Percentiles rank a stretch among this genome's conserved stretches.
Evolutionary conservation across 2,329 filamentous ascomycete genomes (phyloP).

Genomic region (Pseudocercospora fijiensis): DNA sequence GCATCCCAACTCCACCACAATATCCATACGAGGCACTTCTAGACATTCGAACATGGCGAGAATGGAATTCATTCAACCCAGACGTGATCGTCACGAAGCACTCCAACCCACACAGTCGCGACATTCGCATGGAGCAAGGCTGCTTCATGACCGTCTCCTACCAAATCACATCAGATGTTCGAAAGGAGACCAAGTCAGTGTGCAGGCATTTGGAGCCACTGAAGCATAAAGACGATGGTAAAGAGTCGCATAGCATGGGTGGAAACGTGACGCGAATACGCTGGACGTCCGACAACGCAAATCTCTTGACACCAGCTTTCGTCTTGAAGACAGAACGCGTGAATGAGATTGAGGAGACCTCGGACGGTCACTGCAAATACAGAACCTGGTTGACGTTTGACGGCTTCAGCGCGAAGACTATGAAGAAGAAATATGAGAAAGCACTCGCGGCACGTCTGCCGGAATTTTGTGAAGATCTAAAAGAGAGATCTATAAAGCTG

Average conservation of each 20-base stretch:
- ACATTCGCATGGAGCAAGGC: conserved; percentile 38
- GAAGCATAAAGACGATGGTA: conserved; percentile 27
- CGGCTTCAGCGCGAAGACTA: conserved; percentile 44
- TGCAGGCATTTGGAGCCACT: conserved; percentile 41
- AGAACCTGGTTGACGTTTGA: conserved; percentile 49
- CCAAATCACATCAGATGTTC: conserved; percentile 41
- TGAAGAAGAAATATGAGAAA: conserved; percentile 45
- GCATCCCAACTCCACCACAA: conserved; percentile 44
- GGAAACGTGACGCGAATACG: conserved; percentile 36
- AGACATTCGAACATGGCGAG: conserved; percentile 47
- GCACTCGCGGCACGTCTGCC: conserved; percentile 34
- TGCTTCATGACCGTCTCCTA: conserved; percentile 48
- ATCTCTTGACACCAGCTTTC: conserved; percentile 32
- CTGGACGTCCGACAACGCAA: conserved; percentile 36
- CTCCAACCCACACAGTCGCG: conserved; percentile 29
- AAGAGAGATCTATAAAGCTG: conserved; percentile 12
- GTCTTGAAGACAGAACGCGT: conserved; percentile 47
- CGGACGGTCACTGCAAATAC: conserved; percentile 37
- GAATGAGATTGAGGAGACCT: conserved; percentile 48
- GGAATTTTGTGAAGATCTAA: conserved; percentile 17
- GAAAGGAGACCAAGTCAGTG: conserved; percentile 33
- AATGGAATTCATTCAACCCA: conserved; percentile 51
- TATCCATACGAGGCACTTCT: conserved; percentile 47
- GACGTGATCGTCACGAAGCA: conserved; percentile 48
- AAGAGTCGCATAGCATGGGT: conserved; percentile 17